Conservation (phyloP, 352 stramenopile species). For the Phytophthora cajani region DNA sequence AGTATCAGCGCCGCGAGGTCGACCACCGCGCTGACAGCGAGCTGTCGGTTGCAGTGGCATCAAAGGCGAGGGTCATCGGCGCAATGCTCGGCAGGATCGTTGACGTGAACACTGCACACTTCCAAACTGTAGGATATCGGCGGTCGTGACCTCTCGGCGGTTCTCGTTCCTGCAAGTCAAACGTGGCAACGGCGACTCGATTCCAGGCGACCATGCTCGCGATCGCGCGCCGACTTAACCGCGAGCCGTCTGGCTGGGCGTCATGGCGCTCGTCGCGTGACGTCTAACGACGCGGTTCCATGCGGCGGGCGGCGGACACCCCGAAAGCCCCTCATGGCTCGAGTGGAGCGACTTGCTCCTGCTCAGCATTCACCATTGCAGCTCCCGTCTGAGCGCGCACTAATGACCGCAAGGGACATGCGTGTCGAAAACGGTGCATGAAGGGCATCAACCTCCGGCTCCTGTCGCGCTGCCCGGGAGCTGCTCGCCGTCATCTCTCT, state of each 20-base stretch:
- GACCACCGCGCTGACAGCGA: too few species aligned
- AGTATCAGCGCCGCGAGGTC: too few species aligned
- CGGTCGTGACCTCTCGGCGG: neutral
- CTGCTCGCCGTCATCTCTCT: neutral
- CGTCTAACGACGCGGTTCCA: conserved; percentile 12
- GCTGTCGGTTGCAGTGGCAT: conserved; percentile 1
- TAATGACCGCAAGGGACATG: conserved; percentile 33
- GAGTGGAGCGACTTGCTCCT: conserved; percentile 16
- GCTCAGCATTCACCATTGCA: neutral
- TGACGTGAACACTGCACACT: conserved; percentile 9
- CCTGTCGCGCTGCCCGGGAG: neutral
- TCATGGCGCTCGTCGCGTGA: conserved; percentile 18
- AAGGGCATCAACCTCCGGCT: conserved; percentile 30
- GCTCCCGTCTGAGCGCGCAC: conserved; percentile 11
- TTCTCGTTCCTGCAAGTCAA: neutral
- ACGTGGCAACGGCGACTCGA: neutral
- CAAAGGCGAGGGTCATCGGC: neutral
- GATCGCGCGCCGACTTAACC: conserved; percentile 2
- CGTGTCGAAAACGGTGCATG: conserved; percentile 26
- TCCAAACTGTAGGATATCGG: neutral
- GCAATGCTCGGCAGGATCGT: neutral
- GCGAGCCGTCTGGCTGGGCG: conserved; percentile 1
- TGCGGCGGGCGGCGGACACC: conserved; percentile 10
- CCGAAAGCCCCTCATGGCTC: conserved; percentile 11
- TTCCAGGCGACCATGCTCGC: neutral